These are phyloP conservation scores for Naganishia sp. DNA, from an alignment of 1,284 basidiomycete genomes.

Conservation along the genomic window DNA sequence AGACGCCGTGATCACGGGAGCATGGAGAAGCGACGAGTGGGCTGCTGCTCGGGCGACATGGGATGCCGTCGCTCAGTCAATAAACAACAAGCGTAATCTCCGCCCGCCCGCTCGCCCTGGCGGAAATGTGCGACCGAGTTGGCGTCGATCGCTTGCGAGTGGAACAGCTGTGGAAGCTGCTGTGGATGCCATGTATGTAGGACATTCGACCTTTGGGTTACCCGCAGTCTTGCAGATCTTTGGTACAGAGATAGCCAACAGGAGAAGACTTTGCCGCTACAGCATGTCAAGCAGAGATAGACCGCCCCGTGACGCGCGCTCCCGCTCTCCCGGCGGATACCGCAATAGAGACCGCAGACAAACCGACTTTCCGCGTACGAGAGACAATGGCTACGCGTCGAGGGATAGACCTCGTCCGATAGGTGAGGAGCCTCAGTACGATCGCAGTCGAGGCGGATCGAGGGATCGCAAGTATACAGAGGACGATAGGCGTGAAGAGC, in stretches of 20 bases:
- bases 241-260: no score
- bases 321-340: constrained; percentile 12
- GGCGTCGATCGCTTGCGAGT: constrained; percentile 1
- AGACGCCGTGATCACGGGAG: background rate
- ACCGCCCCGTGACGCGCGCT: constrained; percentile 2
- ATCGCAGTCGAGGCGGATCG: background rate
- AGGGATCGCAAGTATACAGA: constrained; percentile 14
- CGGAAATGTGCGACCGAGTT: background rate
- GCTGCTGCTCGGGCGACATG: background rate
- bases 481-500: constrained; percentile 18
- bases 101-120: background rate
- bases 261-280: background rate
- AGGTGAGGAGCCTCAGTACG: background rate
- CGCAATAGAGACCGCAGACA: constrained; percentile 15
- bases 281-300: constrained; percentile 13
- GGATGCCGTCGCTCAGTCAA: constrained; percentile 1
- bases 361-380: constrained; percentile 14
- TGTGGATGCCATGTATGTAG: no score
- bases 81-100: constrained; percentile 7
- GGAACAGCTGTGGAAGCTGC: background rate
- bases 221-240: no score
- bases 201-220: no score
- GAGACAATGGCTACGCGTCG: constrained; percentile 19
- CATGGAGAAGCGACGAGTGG: background rate
- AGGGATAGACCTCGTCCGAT: background rate